These are phyloP conservation scores for Torulaspora pretoriensis DNA, from an alignment of 1,139 yeast species.

Conservation along the genomic window DNA sequence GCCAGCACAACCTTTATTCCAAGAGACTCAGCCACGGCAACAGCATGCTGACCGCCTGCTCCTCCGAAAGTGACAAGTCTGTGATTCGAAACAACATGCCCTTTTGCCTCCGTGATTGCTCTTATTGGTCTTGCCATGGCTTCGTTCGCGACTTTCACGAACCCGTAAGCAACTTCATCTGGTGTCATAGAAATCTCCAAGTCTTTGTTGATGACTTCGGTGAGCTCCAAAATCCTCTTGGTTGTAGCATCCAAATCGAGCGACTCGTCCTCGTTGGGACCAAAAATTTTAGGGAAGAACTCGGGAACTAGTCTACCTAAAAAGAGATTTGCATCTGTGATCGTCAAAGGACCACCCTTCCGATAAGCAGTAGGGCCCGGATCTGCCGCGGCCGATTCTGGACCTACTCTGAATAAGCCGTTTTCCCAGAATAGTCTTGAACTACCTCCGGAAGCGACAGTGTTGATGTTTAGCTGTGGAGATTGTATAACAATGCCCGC, in stretches of 20 bases:
- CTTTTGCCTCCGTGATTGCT: slow-evolving; percentile 52
- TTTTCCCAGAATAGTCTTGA: slow-evolving; percentile 50
- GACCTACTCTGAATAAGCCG: slow-evolving; percentile 55
- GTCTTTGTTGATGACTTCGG: slow-evolving; percentile 43
- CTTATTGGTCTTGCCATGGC: slow-evolving; percentile 56
- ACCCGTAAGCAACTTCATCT: slow-evolving; percentile 51
- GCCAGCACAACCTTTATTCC: slow-evolving; percentile 46
- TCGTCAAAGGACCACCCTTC: slow-evolving; percentile 56
- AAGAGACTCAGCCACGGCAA: slow-evolving; percentile 47
- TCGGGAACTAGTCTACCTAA: slow-evolving; percentile 54
- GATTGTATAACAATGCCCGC: slow-evolving; percentile 56
- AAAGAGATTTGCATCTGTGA: slow-evolving; percentile 55
- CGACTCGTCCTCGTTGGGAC: slow-evolving; percentile 52
- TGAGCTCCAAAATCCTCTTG: slow-evolving; percentile 41
- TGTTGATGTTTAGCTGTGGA: slow-evolving; percentile 54
- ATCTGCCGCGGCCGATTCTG: slow-evolving; percentile 58
- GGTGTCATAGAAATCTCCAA: slow-evolving; percentile 36
- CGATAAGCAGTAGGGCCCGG: slow-evolving; percentile 62
- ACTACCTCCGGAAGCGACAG: slow-evolving; percentile 64
- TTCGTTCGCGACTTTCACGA: slow-evolving; percentile 51
- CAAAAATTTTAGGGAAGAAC: slow-evolving; percentile 54
- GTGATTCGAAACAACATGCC: slow-evolving; percentile 45
- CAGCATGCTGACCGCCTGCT: slow-evolving; percentile 57
- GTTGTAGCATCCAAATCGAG: slow-evolving; percentile 44
- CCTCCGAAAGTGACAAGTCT: slow-evolving; percentile 55